phyloP scores from a whole-genome alignment of 2,329 filamentous ascomycete species.

The Trichoderma hamatum region DNA sequence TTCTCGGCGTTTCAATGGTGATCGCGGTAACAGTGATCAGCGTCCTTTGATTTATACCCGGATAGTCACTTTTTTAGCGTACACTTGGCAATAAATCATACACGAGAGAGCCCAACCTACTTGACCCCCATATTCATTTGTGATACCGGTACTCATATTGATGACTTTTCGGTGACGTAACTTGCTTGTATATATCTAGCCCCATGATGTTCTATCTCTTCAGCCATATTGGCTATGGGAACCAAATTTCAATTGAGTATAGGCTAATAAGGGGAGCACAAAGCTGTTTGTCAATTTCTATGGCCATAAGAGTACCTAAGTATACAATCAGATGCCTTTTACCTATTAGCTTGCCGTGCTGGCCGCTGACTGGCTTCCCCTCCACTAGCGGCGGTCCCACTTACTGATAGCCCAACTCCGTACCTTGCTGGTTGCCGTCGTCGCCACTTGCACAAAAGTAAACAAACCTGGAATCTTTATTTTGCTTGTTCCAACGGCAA shows the following conservation, averaged over 20 bases:
- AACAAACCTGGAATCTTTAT: slow-evolving; percentile 10
- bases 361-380: neutral
- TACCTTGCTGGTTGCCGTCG: slow-evolving; percentile 7
- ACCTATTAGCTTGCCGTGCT: too few species aligned
- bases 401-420: too few species aligned
- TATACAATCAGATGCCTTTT: too few species aligned
- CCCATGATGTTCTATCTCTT: neutral
- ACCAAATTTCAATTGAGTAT: too few species aligned
- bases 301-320: too few species aligned
- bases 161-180: neutral
- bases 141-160: neutral
- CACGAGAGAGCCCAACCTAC: slow-evolving; percentile 24
- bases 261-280: neutral
- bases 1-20: slow-evolving; percentile 43
- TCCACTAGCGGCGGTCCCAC: slow-evolving; percentile 3
- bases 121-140: neutral
- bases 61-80: slow-evolving; percentile 37
- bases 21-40: slow-evolving; percentile 44
- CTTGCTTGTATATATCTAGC: neutral
- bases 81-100: slow-evolving; percentile 42
- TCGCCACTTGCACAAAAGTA: slow-evolving; percentile 7
- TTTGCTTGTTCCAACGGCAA: neutral
- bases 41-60: slow-evolving; percentile 38
- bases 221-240: too few species aligned
- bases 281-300: neutral